Evolutionary conservation across 495 filamentous ascomycete species (phyloP).

Genomic region (Trichoderma reesei): DNA sequence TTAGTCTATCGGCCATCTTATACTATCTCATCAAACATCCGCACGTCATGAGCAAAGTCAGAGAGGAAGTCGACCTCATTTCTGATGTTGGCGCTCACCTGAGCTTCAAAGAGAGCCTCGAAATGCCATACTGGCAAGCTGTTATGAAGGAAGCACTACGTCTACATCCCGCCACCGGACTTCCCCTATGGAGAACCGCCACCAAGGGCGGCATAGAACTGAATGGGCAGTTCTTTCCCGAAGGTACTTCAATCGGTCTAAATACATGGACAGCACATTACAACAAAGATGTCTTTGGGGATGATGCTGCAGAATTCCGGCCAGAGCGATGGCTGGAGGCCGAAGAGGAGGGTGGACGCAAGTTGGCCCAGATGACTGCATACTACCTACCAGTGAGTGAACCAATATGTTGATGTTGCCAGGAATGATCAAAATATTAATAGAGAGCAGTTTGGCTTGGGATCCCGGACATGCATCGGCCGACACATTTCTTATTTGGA

Average conservation of each 20-base stretch:
- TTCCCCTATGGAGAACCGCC: conserved; percentile 48
- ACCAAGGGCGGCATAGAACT: conserved; percentile 43
- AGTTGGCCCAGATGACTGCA: conserved; percentile 32
- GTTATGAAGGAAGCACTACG: conserved; percentile 56
- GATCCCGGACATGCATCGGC: conserved; percentile 55
- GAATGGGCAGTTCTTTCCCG: conserved; percentile 39
- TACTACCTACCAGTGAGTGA: conserved; percentile 18
- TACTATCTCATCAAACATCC: conserved; percentile 40
- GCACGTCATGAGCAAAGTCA: conserved; percentile 27
- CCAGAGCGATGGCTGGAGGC: conserved; percentile 43
- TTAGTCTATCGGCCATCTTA: conserved; percentile 39
- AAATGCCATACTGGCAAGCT: conserved; percentile 52
- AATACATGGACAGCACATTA: conserved; percentile 45
- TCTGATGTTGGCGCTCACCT: conserved; percentile 12
- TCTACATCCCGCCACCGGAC: conserved; percentile 43
- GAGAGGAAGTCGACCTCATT: conserved; percentile 29
- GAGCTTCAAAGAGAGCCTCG: conserved; percentile 41
- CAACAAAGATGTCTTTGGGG: conserved; percentile 38
- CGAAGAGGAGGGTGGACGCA: conserved; percentile 17
- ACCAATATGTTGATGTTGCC: too few species aligned
- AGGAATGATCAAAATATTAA: background rate
- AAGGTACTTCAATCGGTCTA: conserved; percentile 44
- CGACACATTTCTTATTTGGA: conserved; percentile 54
- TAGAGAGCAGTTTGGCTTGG: conserved; percentile 45
- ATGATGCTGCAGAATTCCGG: conserved; percentile 29